Percentiles rank a stretch among this genome's conserved stretches.
These are phyloP conservation scores for Monosporozyma servazzii DNA, from an alignment of 805 yeast genomes.

Conservation along the genomic window DNA sequence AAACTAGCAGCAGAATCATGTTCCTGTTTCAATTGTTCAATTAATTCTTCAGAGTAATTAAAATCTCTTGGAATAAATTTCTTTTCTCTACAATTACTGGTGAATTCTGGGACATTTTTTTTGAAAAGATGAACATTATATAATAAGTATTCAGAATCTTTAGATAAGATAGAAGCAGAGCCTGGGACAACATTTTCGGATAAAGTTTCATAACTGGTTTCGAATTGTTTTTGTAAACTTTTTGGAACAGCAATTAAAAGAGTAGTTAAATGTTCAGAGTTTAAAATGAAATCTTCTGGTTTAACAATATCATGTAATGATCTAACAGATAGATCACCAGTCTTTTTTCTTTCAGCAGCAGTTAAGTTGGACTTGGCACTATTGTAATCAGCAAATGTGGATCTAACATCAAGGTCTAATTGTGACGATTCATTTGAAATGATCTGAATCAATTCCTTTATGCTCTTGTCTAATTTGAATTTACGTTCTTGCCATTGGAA, in stretches of 20 bases:
- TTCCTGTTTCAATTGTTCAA: conserved; percentile 68
- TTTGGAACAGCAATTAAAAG: conserved; percentile 85
- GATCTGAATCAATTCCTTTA: conserved; percentile 60
- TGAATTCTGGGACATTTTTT: conserved; percentile 64
- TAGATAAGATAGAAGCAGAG: conserved; percentile 59
- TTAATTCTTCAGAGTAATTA: conserved; percentile 67
- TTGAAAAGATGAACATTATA: conserved; percentile 79
- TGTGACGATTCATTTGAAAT: conserved; percentile 72
- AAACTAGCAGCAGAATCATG: conserved; percentile 63
- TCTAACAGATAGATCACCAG: conserved; percentile 86
- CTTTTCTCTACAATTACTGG: conserved; percentile 63
- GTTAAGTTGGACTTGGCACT: conserved; percentile 74
- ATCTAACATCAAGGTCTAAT: conserved; percentile 76
- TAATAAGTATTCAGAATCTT: conserved; percentile 65
- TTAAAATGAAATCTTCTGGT: conserved; percentile 72
- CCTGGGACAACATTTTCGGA: conserved; percentile 85
- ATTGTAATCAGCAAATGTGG: conserved; percentile 65
- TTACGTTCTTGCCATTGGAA: conserved; percentile 86
- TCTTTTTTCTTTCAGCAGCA: conserved; percentile 86
- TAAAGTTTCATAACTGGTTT: conserved; percentile 64
- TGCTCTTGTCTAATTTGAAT: conserved; percentile 75
- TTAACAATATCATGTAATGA: conserved; percentile 83
- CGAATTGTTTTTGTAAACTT: conserved; percentile 47
- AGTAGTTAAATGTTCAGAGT: conserved; percentile 80
- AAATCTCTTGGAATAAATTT: conserved; percentile 93